These are phyloP conservation scores for Picocystis salinarum DNA, from an alignment of 139 green algal species.

Conservation along the genomic window DNA sequence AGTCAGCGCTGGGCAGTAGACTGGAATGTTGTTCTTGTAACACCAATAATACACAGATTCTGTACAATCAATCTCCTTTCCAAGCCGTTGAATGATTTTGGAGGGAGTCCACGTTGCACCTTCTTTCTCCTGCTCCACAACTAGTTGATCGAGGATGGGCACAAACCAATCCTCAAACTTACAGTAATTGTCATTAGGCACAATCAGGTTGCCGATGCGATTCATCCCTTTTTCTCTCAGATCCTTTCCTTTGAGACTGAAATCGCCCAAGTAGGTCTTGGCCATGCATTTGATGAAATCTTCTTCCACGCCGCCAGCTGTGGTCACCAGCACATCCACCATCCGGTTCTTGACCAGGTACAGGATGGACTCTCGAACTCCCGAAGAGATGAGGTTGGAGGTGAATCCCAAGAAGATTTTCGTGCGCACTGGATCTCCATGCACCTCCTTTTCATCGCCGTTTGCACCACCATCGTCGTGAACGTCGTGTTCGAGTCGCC, in stretches of 20 bases:
- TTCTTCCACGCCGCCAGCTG: slow-evolving; percentile 90
- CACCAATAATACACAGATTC: slow-evolving; percentile 82
- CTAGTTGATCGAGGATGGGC: slow-evolving; percentile 81
- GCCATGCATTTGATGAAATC: slow-evolving; percentile 97
- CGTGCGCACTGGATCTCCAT: background rate
- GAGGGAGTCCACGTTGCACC: slow-evolving; percentile 79
- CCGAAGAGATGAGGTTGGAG: slow-evolving; percentile 81
- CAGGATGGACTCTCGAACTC: slow-evolving; percentile 45
- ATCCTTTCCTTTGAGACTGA: slow-evolving; percentile 60
- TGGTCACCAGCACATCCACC: slow-evolving; percentile 91
- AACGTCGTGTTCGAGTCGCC: background rate
- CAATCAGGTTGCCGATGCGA: slow-evolving; percentile 94
- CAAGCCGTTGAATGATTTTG: slow-evolving; percentile 59
- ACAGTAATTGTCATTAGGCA: slow-evolving; percentile 99
- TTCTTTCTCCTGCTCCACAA: slow-evolving; percentile 67
- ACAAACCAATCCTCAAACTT: slow-evolving; percentile 98
- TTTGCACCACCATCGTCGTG: background rate
- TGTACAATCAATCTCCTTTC: slow-evolving; percentile 71
- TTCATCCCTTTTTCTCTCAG: slow-evolving; percentile 71
- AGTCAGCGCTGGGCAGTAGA: slow-evolving; percentile 90
- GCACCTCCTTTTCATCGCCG: slow-evolving; percentile 11
- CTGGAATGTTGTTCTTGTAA: slow-evolving; percentile 69
- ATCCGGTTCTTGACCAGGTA: slow-evolving; percentile 50
- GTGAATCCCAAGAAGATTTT: slow-evolving; percentile 94
- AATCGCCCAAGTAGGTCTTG: slow-evolving; percentile 83